Evolutionary conservation across 306 rosid species (phyloP).

Genomic region (Casuarina cunninghamiana): DNA sequence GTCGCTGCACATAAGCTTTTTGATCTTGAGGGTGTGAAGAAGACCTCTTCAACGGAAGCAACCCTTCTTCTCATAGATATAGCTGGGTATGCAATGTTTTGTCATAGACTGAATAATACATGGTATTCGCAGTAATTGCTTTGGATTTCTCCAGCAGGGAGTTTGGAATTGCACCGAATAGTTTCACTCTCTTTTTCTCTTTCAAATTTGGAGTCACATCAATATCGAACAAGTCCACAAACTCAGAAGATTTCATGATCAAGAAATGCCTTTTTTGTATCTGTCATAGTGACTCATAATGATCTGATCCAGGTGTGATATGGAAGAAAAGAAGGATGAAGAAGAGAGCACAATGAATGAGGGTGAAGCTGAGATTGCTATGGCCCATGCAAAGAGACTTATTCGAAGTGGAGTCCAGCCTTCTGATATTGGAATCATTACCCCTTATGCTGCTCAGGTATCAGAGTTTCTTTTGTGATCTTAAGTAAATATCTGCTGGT

Average conservation of each 20-base stretch:
- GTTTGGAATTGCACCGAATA: slow-evolving; percentile 13
- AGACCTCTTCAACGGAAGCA: slow-evolving; percentile 80
- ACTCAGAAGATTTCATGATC: slow-evolving; percentile 1
- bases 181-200: neutral
- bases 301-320: slow-evolving; percentile 72
- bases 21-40: slow-evolving; percentile 78
- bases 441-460: slow-evolving; percentile 99
- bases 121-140: slow-evolving; percentile 3
- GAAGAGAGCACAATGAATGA: slow-evolving; percentile 97
- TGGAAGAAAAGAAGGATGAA: slow-evolving; percentile 99
- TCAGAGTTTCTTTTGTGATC: slow-evolving; percentile 19
- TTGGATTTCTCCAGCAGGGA: slow-evolving; percentile 15
- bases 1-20: slow-evolving; percentile 82
- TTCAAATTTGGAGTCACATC: neutral
- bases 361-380: slow-evolving; percentile 93
- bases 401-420: slow-evolving; percentile 83
- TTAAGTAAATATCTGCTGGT: slow-evolving; percentile 14
- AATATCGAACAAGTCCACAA: neutral
- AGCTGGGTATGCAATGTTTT: slow-evolving; percentile 73
- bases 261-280: neutral
- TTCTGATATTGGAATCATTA: slow-evolving; percentile 92
- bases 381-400: slow-evolving; percentile 81
- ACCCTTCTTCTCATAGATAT: slow-evolving; percentile 89
- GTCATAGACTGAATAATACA: slow-evolving; percentile 15
- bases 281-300: slow-evolving; percentile 22